Evolutionary conservation across 2,329 filamentous ascomycete species (phyloP).

Genomic region (Paecilomyces formosus): DNA sequence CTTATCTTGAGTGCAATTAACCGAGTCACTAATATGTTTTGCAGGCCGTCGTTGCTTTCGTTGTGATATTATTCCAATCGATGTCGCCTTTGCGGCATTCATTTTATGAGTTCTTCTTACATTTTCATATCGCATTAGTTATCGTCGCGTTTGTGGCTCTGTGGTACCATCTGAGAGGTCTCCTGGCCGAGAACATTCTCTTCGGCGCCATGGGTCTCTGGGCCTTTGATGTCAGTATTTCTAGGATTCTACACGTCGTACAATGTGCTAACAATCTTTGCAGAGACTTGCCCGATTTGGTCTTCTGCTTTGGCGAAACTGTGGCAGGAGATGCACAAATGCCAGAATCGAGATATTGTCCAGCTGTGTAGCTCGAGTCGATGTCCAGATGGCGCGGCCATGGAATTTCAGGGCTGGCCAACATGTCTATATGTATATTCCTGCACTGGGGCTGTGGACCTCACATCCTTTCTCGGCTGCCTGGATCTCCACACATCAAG

Average conservation of each 20-base stretch:
- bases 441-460: conserved; percentile 34
- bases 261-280: conserved; percentile 12
- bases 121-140: conserved; percentile 34
- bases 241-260: conserved; percentile 11
- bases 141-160: conserved; percentile 30
- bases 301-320: conserved; percentile 46
- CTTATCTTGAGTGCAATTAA: conserved; percentile 44
- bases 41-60: conserved; percentile 32
- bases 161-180: conserved; percentile 26
- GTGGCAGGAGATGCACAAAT: conserved; percentile 38
- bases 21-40: conserved; percentile 24
- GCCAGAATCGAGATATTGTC: conserved; percentile 50
- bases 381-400: conserved; percentile 20
- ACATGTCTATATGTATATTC: conserved; percentile 53
- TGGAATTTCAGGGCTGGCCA: conserved; percentile 37
- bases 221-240: conserved; percentile 24
- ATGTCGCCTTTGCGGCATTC: conserved; percentile 35
- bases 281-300: conserved; percentile 38
- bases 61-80: conserved; percentile 33
- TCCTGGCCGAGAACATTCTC: conserved; percentile 22
- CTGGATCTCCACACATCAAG: conserved; percentile 23
- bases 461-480: conserved; percentile 37
- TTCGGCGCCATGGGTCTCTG: conserved; percentile 24
- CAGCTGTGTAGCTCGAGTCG: conserved; percentile 46
- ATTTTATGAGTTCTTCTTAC: conserved; percentile 38